Base-by-base conservation (phyloP, 495 filamentous ascomycete genomes). In the Aspergillus incahuasiensis region DNA sequence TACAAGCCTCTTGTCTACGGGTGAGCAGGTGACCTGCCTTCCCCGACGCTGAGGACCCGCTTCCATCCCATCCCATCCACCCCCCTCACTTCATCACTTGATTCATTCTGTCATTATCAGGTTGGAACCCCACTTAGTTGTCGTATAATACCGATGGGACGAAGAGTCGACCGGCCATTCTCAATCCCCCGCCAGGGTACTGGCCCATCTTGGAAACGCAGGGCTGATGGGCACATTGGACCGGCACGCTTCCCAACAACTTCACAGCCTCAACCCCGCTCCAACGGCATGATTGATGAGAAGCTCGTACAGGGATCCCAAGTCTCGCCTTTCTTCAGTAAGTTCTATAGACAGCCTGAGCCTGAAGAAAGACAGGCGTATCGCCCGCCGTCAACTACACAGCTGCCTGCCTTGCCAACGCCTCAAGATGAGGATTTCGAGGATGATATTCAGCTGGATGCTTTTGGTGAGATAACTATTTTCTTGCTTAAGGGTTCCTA, bases 381-480 rank as follows among this genome's bases (percentile, higher is more conserved):
- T 13, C 24, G 16, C 0, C 12, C 49, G 20, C 32, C 12, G 32
- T 12, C 32, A 5, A 40, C 42, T 4, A 30, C 48, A 1, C 25
- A 34, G 21, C 40, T 47, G 6, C 48, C 54, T 41, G 38, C 12
- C 3, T 40, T 18, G 38, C 38, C 38, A 4, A 16, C 55, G 38
- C 47, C 18, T 44, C 46, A 8, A 13, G 25, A 12, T 19, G 63
- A 67, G 43, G 66, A 66, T 5, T 20, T 30, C 20, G 38, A 30
- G 3, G 25, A 39, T 25, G 64, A 66, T 19, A 22, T 63, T 52
- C 51, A 73, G 30, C 64, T 77, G 19, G 79, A 82, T 73, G 73
- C 69, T 3, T 82, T 81, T 64, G 79, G 81, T 84, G 55, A 63
- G 70, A 63, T 1, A 16, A 6, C 28, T 7, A 0, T 2, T 18